Percentiles rank a stretch among this genome's conserved stretches.
Evolutionary conservation across 768 basidiomycete genomes (phyloP).

Genomic region (Naganishia onofrii): DNA sequence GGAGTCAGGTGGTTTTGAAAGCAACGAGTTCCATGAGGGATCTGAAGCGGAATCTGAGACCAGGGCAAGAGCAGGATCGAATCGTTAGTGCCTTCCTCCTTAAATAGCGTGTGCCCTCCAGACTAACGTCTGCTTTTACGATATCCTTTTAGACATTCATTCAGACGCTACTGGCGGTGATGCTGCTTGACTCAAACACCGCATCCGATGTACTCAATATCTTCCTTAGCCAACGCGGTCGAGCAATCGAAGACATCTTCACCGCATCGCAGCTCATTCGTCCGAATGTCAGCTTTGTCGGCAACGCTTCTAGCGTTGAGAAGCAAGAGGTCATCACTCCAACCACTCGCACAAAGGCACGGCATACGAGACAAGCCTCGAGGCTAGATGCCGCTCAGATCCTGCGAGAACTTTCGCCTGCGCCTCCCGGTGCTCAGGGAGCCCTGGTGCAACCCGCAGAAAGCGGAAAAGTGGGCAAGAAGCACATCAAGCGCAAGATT

Average conservation of each 20-base stretch:
- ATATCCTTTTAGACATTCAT: slow-evolving; percentile 61
- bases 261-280: slow-evolving; percentile 17
- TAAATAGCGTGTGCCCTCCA: neutral
- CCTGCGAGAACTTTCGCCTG: slow-evolving; percentile 23
- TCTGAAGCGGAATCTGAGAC: slow-evolving; percentile 50
- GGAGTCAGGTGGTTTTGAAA: slow-evolving; percentile 80
- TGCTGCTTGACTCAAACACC: slow-evolving; percentile 83
- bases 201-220: slow-evolving; percentile 68
- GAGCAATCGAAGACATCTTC: slow-evolving; percentile 41
- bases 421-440: slow-evolving; percentile 9
- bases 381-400: slow-evolving; percentile 28
- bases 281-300: slow-evolving; percentile 10
- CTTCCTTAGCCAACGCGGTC: slow-evolving; percentile 63
- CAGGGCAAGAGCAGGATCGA: slow-evolving; percentile 5
- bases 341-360: neutral
- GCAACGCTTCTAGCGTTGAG: slow-evolving; percentile 13
- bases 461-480: neutral
- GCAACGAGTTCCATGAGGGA: slow-evolving; percentile 79
- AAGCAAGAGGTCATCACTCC: neutral
- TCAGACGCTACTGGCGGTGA: slow-evolving; percentile 74
- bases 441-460: neutral
- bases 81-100: slow-evolving; percentile 22
- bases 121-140: neutral
- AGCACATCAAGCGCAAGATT: slow-evolving; percentile 16
- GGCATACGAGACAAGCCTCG: slow-evolving; percentile 33